Evolutionary conservation across 139 green algal genomes (phyloP).

Genomic region (Ettlia oleoabundans): DNA sequence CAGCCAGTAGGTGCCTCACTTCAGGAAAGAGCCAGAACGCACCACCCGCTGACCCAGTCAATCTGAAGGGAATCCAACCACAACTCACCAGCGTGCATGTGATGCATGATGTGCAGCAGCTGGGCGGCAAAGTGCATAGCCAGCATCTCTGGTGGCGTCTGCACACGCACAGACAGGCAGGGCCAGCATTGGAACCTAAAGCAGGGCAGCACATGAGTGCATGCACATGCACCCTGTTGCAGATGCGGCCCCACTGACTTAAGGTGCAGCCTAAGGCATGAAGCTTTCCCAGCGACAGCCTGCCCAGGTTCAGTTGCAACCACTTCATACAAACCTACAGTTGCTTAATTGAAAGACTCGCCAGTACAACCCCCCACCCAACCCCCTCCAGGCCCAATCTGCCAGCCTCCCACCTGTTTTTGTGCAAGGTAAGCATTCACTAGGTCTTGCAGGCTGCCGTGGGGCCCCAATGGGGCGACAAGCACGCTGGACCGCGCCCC

Average conservation of each 20-base stretch:
- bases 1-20: no score
- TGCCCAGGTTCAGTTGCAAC: no score
- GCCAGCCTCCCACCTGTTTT: conserved; percentile 24
- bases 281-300: no score
- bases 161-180: neutral
- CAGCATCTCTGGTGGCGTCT: conserved; percentile 41
- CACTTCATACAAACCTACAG: no score
- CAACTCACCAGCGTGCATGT: conserved; percentile 24
- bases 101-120: conserved; percentile 31
- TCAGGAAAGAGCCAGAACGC: no score
- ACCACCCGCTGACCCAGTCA: no score
- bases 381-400: neutral
- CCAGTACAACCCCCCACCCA: no score
- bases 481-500: conserved; percentile 35
- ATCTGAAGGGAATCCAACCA: neutral
- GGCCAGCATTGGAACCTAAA: neutral
- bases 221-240: no score
- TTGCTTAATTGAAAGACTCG: no score
- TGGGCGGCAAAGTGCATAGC: conserved; percentile 37
- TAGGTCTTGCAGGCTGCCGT: conserved; percentile 57
- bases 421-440: conserved; percentile 47
- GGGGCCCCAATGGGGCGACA: conserved; percentile 38
- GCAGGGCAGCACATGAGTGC: neutral
- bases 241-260: no score
- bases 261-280: no score